Percentiles rank a stretch among this genome's conserved stretches.
Evolutionary conservation across 139 green algal species (phyloP).

Genomic region (Medakamo hakoo): DNA sequence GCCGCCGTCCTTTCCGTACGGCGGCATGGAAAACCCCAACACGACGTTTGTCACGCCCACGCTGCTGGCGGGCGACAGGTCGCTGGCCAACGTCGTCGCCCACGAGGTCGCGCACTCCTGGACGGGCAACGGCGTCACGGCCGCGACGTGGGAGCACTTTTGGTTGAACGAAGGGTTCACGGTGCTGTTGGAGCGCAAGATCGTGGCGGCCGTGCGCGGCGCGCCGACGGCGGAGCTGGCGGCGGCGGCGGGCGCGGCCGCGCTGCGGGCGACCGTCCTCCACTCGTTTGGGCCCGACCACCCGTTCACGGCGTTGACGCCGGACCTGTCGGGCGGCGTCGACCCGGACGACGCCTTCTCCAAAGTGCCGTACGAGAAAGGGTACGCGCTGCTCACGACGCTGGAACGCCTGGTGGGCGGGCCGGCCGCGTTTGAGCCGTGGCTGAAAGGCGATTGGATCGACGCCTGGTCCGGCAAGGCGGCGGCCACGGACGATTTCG

Average conservation of each 20-base stretch:
- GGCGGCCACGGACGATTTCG: not conserved
- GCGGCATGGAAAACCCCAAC: conserved; percentile 54
- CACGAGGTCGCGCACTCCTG: conserved; percentile 90
- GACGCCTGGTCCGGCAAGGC: not conserved
- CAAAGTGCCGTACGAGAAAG: conserved; percentile 34
- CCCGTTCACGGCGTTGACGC: conserved; percentile 29
- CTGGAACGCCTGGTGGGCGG: not conserved
- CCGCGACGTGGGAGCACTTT: conserved; percentile 60
- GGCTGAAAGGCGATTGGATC: too few relatives aligned
- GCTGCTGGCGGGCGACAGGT: conserved; percentile 71
- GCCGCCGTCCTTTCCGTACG: conserved; percentile 76
- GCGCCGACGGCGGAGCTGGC: conserved; percentile 7
- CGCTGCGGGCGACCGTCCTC: not conserved
- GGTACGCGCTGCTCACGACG: not conserved
- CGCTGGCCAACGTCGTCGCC: conserved; percentile 57
- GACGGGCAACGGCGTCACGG: conserved; percentile 86
- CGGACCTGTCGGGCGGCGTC: conserved; percentile 32
- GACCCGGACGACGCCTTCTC: conserved; percentile 84
- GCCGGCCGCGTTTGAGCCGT: not conserved
- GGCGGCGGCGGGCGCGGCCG: not conserved
- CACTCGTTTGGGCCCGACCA: conserved; percentile 23
- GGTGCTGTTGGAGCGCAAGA: conserved; percentile 73
- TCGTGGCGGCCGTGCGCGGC: conserved; percentile 51
- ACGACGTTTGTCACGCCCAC: conserved; percentile 86
- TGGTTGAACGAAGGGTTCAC: conserved; percentile 65